phyloP scores from a whole-genome alignment of 306 rosid species.

The Inga oerstediana region DNA sequence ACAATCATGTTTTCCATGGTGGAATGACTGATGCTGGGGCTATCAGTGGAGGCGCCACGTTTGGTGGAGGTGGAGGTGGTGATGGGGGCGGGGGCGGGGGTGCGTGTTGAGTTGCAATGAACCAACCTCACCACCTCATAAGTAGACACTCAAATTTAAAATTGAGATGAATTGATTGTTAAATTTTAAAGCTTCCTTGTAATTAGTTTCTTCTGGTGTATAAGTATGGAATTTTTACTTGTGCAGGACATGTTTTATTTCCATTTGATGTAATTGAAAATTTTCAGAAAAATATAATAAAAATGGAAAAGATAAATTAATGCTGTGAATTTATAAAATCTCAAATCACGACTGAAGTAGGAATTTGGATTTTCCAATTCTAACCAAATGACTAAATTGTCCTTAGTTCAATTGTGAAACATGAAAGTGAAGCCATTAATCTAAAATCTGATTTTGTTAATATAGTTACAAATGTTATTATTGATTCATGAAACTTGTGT shows the following conservation, averaged over 20 bases:
- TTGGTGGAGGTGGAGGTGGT: neutral
- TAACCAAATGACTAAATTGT: no score
- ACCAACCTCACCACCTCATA: neutral
- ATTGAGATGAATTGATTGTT: neutral
- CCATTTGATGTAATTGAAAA: neutral
- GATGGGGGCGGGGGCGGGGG: neutral
- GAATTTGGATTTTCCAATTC: no score
- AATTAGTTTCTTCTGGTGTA: neutral
- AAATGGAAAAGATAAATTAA: no score
- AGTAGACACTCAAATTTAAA: neutral
- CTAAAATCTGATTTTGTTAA: no score
- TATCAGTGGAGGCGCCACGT: neutral
- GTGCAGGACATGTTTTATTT: neutral
- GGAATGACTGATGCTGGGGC: neutral
- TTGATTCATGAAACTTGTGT: no score
- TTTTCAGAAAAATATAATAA: no score
- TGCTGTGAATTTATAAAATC: no score
- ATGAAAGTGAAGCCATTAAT: no score
- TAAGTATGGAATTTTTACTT: neutral
- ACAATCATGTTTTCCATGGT: neutral
- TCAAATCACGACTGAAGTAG: no score
- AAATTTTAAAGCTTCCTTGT: neutral
- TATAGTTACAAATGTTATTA: no score
- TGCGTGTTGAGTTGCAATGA: constrained; percentile 7
- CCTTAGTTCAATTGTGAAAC: no score